phyloP scores from a whole-genome alignment of 768 basidiomycete genomes.

The Glaciozyma martinii region DNA sequence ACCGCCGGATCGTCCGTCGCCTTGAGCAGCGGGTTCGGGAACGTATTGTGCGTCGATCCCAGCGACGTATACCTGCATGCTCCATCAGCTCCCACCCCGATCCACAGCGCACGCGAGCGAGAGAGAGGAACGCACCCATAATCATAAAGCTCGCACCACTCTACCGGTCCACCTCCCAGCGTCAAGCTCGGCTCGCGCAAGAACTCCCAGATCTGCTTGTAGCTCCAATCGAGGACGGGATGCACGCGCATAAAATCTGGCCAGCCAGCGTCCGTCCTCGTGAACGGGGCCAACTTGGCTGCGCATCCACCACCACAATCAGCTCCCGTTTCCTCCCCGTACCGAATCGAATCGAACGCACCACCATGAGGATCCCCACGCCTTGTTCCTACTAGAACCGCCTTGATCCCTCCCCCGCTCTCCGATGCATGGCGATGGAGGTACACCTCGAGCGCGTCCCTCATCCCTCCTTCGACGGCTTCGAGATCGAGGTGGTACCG shows the following conservation, averaged over 20 bases:
- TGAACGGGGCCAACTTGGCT: constrained; percentile 65
- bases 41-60: constrained; percentile 89
- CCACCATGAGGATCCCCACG: constrained; percentile 89
- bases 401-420: constrained; percentile 48
- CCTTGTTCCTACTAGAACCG: constrained; percentile 81
- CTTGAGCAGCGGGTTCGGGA: constrained; percentile 74
- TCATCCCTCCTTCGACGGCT: constrained; percentile 57
- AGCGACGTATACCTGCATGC: constrained; percentile 81
- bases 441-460: constrained; percentile 36
- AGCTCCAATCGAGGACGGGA: constrained; percentile 93
- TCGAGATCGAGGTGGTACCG: constrained; percentile 71
- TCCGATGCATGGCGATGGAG: constrained; percentile 2
- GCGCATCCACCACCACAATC: neutral
- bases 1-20: constrained; percentile 18
- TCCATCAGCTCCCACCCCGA: neutral
- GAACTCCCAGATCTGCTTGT: constrained; percentile 81
- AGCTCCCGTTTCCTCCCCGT: neutral
- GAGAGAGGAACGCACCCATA: constrained; percentile 54
- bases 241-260: constrained; percentile 82
- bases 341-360: constrained; percentile 41
- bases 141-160: constrained; percentile 84
- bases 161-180: constrained; percentile 43
- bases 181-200: constrained; percentile 44
- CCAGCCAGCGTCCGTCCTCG: constrained; percentile 83
- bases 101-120: neutral